A percentile compares a stretch with the other conserved stretches of the same genome.
phyloP scores from a whole-genome alignment of 441 rosid species.

The Raphanus hybrid region DNA sequence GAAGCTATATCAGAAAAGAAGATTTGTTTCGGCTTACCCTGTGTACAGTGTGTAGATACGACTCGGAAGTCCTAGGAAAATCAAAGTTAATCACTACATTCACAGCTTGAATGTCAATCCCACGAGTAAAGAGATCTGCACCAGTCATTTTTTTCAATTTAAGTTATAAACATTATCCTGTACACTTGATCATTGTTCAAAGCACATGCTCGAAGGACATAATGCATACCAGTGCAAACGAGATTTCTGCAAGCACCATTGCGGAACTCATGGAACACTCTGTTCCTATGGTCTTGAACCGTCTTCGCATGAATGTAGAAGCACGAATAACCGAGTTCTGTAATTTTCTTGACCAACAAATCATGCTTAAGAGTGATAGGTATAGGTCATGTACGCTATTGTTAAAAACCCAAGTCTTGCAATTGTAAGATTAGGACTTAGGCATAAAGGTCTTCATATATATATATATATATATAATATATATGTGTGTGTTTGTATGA shows the following conservation, averaged over 20 bases:
- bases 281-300: conserved; percentile 96
- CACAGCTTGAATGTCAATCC: conserved; percentile 96
- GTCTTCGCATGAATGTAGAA: conserved; percentile 93
- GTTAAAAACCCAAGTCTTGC: not conserved
- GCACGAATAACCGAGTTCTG: conserved; percentile 95
- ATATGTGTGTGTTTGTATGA: no score
- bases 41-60: conserved; percentile 98
- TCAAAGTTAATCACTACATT: conserved; percentile 93
- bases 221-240: conserved; percentile 85
- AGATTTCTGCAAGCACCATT: conserved; percentile 98
- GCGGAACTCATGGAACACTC: conserved; percentile 96
- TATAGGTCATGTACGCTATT: no score
- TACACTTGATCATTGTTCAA: conserved; percentile 11
- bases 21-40: conserved; percentile 58
- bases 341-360: conserved; percentile 65
- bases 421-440: no score
- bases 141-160: not conserved
- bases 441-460: no score
- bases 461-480: no score
- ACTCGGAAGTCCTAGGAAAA: conserved; percentile 88
- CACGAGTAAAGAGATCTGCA: conserved; percentile 91
- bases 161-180: conserved; percentile 13
- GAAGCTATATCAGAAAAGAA: not conserved
- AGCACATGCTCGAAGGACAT: conserved; percentile 16
- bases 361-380: not conserved